These are phyloP conservation scores for Medicago lupulina DNA, from an alignment of 306 rosid species.

Conservation along the genomic window DNA sequence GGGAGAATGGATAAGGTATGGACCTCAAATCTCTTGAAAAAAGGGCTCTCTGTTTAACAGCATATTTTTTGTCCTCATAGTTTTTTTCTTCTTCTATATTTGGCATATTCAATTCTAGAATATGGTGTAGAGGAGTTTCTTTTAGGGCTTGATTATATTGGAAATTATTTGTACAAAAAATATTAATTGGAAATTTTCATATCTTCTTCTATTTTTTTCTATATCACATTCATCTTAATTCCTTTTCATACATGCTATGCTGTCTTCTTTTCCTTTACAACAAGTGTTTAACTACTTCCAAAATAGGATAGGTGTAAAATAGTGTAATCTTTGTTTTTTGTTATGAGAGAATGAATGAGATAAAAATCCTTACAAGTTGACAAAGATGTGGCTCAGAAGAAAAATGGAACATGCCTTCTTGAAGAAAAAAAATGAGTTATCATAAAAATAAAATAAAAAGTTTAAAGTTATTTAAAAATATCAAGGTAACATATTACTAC, in stretches of 20 bases:
- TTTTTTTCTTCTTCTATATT: too few species aligned
- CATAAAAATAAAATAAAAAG: too few species aligned
- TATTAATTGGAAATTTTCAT: neutral
- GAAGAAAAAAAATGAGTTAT: neutral
- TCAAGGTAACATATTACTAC: neutral
- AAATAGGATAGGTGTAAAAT: neutral
- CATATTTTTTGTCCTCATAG: too few species aligned
- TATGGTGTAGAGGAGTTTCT: too few species aligned
- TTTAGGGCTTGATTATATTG: too few species aligned
- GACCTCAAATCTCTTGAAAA: too few species aligned
- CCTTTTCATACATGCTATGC: neutral
- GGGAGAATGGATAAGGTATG: too few species aligned
- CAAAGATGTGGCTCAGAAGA: neutral
- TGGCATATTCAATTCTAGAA: too few species aligned
- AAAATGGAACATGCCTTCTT: neutral
- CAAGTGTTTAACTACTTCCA: slow-evolving; percentile 3
- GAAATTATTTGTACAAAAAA: too few species aligned
- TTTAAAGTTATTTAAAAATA: too few species aligned
- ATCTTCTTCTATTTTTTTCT: too few species aligned
- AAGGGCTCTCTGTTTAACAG: too few species aligned
- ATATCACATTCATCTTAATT: neutral
- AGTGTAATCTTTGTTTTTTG: neutral
- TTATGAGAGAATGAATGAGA: neutral
- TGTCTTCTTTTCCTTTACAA: neutral
- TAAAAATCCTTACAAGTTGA: neutral